phyloP scores from a whole-genome alignment of 768 basidiomycete species.

The Cubamyces sp. region DNA sequence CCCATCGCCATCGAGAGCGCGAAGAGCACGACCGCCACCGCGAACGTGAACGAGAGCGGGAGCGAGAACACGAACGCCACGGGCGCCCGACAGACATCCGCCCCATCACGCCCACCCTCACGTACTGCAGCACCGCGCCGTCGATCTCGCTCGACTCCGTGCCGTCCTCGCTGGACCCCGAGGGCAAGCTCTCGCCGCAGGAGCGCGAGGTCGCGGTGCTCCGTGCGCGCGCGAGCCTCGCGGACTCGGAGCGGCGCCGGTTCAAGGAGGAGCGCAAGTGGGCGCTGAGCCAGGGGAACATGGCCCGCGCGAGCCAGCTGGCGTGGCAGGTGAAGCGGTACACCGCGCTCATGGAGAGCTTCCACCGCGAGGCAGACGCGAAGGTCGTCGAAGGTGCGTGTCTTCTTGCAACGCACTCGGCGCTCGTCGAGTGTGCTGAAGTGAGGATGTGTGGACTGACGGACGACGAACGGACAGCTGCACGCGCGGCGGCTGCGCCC shows the following conservation, averaged over 20 bases:
- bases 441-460: not conserved
- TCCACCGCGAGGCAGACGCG: conserved; percentile 75
- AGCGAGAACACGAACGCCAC: conserved; percentile 26
- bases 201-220: conserved; percentile 79
- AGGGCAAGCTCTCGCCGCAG: conserved; percentile 59
- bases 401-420: not conserved
- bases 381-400: conserved; percentile 65
- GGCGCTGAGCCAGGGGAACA: conserved; percentile 80
- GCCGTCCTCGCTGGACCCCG: conserved; percentile 66
- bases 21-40: conserved; percentile 17
- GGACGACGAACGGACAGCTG: conserved; percentile 15
- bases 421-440: not conserved
- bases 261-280: conserved; percentile 88
- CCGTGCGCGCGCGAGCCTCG: conserved; percentile 75
- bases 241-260: conserved; percentile 80
- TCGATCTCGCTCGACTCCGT: conserved; percentile 70
- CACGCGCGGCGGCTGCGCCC: conserved; percentile 25
- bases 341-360: conserved; percentile 78
- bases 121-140: conserved; percentile 37
- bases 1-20: conserved; percentile 12
- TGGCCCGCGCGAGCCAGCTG: conserved; percentile 75
- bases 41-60: conserved; percentile 26
- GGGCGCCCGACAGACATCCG: conserved; percentile 33
- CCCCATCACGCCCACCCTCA: conserved; percentile 32
- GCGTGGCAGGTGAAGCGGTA: conserved; percentile 85